phyloP scores from a whole-genome alignment of 768 basidiomycete species.

The Lentinula aciculospora region DNA sequence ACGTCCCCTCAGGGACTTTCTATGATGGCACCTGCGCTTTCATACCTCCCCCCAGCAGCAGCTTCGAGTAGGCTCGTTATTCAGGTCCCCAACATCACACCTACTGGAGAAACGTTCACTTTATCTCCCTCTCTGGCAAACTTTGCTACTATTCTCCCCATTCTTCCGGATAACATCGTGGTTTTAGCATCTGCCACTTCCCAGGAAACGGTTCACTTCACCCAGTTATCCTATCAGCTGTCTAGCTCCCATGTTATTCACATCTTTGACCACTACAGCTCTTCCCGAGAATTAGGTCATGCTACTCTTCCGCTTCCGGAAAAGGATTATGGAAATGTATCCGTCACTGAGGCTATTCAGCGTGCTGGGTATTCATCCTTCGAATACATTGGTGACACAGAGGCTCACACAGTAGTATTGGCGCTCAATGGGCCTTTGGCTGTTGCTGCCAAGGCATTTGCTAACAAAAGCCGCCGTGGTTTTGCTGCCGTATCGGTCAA shows the following conservation, averaged over 20 bases:
- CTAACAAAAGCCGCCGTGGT: constrained; percentile 30
- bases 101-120: constrained; percentile 57
- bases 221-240: constrained; percentile 69
- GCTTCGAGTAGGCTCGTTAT: constrained; percentile 67
- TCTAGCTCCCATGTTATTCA: constrained; percentile 72
- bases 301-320: constrained; percentile 32
- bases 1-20: constrained; percentile 82
- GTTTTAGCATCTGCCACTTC: constrained; percentile 82
- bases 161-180: constrained; percentile 61
- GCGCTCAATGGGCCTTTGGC: constrained; percentile 74
- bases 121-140: constrained; percentile 76
- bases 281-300: constrained; percentile 71
- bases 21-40: constrained; percentile 75
- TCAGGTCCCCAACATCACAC: constrained; percentile 74
- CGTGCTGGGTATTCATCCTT: constrained; percentile 69
- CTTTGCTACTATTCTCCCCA: constrained; percentile 51
- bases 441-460: constrained; percentile 50
- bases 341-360: constrained; percentile 44
- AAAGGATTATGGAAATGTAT: constrained; percentile 20
- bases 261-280: constrained; percentile 83
- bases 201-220: constrained; percentile 75
- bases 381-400: constrained; percentile 62
- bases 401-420: constrained; percentile 64
- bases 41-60: constrained; percentile 61
- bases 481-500: constrained; percentile 69